Evolutionary conservation across 1,139 yeast species (phyloP).

Genomic region (Hyphopichia burtonii): DNA sequence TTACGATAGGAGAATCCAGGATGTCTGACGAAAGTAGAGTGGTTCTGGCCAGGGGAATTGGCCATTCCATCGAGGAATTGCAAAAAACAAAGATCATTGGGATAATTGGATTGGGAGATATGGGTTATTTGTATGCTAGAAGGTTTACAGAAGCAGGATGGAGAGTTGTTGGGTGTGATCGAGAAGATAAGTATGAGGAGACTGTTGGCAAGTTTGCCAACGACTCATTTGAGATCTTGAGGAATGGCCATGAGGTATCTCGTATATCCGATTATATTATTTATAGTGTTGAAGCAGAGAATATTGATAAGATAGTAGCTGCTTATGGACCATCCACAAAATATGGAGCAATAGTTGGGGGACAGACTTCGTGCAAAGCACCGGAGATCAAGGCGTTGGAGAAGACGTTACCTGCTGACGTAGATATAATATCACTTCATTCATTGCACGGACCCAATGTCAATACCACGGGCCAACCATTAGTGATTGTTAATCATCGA

Average conservation of each 20-base stretch:
- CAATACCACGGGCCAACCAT: conserved; percentile 85
- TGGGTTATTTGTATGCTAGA: conserved; percentile 87
- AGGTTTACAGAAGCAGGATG: conserved; percentile 82
- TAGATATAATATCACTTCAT: conserved; percentile 81
- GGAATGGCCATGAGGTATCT: conserved; percentile 82
- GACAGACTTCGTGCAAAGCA: conserved; percentile 92
- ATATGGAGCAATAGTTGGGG: conserved; percentile 90
- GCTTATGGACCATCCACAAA: conserved; percentile 85
- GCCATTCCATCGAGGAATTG: conserved; percentile 7
- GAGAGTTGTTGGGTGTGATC: conserved; percentile 89
- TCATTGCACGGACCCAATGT: conserved; percentile 95
- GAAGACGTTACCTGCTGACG: conserved; percentile 67
- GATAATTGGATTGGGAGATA: conserved; percentile 93
- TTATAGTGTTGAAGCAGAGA: conserved; percentile 89
- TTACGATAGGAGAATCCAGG: too few relatives aligned
- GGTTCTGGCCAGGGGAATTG: not conserved
- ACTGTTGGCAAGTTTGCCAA: conserved; percentile 41
- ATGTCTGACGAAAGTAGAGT: not conserved
- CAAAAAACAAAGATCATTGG: conserved; percentile 59
- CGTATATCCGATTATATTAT: conserved; percentile 77
- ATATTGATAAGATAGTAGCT: conserved; percentile 67
- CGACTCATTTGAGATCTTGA: conserved; percentile 52
- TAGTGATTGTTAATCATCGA: conserved; percentile 79
- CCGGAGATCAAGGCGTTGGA: conserved; percentile 91
- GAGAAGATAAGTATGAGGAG: conserved; percentile 61